A percentile compares a stretch with the other conserved stretches of the same genome.
Evolutionary conservation across 768 basidiomycete species (phyloP).

Genomic region (Rubroboletus satanas): DNA sequence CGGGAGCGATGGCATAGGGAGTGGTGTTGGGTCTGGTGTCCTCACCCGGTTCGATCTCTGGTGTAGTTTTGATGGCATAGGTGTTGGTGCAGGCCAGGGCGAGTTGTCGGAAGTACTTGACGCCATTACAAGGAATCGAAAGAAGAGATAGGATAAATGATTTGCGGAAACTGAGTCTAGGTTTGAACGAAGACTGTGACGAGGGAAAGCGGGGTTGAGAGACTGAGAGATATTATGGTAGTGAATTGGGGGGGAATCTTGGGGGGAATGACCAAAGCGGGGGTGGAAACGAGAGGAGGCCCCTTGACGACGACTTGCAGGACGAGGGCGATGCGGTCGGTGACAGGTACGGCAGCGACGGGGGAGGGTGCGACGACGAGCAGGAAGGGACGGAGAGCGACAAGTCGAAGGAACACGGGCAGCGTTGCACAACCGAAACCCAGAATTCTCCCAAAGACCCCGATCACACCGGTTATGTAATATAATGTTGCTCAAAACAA

Average conservation of each 20-base stretch:
- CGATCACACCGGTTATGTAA: conserved; percentile 22
- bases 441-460: conserved; percentile 36
- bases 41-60: conserved; percentile 32
- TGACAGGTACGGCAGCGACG: conserved; percentile 20
- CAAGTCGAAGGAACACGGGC: conserved; percentile 27
- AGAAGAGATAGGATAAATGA: conserved; percentile 21
- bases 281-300: conserved; percentile 22
- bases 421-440: conserved; percentile 35
- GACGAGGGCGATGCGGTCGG: conserved; percentile 24
- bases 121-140: conserved; percentile 35
- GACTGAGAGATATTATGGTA: conserved; percentile 28
- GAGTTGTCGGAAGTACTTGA: conserved; percentile 30
- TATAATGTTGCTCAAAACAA: not conserved
- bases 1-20: conserved; percentile 2
- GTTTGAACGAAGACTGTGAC: conserved; percentile 20
- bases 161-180: conserved; percentile 17
- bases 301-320: conserved; percentile 20
- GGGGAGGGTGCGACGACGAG: conserved; percentile 25
- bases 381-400: conserved; percentile 30
- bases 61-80: conserved; percentile 26
- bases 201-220: conserved; percentile 18
- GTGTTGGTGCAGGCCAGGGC: conserved; percentile 47
- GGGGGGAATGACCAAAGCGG: conserved; percentile 21
- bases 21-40: conserved; percentile 31
- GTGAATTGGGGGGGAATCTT: conserved; percentile 9